Evolutionary conservation across 2,329 filamentous ascomycete genomes (phyloP).

Genomic region (Harringtonia aguacate): DNA sequence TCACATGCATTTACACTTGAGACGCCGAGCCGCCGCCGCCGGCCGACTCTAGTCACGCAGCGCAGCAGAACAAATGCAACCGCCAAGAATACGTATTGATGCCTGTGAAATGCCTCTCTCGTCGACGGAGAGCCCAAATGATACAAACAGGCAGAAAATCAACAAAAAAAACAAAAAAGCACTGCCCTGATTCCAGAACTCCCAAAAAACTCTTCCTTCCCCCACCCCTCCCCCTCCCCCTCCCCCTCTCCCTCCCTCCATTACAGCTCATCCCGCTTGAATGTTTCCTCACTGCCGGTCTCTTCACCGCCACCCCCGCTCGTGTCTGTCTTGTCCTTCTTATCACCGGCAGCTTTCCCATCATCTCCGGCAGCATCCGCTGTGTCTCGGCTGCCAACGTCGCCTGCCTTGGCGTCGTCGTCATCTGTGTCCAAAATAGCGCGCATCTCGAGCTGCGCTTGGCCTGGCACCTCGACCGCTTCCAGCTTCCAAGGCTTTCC

Average conservation of each 20-base stretch:
- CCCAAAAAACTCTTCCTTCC: background rate
- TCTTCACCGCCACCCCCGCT: conserved; percentile 8
- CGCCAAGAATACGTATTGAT: too few relatives aligned
- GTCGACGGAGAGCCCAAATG: too few relatives aligned
- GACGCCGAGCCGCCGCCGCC: too few relatives aligned
- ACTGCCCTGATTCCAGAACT: too few relatives aligned
- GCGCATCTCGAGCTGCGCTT: conserved; percentile 50
- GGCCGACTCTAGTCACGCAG: too few relatives aligned
- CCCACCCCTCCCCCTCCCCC: too few relatives aligned
- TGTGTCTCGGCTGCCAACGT: background rate
- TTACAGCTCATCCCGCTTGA: conserved; percentile 40
- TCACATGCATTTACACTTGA: background rate
- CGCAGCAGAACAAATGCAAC: too few relatives aligned
- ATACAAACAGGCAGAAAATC: too few relatives aligned
- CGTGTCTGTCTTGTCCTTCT: background rate
- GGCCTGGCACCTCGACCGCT: conserved; percentile 57
- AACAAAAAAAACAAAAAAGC: background rate
- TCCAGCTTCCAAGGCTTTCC: conserved; percentile 72
- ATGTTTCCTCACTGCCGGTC: conserved; percentile 34
- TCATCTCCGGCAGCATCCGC: background rate
- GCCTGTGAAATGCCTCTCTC: too few relatives aligned
- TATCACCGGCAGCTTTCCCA: background rate
- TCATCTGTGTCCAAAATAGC: conserved; percentile 52
- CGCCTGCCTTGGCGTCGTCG: conserved; percentile 13
- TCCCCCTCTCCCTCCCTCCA: background rate